phyloP scores from a whole-genome alignment of 2,329 filamentous ascomycete species.

The Bipolaris cookei region DNA sequence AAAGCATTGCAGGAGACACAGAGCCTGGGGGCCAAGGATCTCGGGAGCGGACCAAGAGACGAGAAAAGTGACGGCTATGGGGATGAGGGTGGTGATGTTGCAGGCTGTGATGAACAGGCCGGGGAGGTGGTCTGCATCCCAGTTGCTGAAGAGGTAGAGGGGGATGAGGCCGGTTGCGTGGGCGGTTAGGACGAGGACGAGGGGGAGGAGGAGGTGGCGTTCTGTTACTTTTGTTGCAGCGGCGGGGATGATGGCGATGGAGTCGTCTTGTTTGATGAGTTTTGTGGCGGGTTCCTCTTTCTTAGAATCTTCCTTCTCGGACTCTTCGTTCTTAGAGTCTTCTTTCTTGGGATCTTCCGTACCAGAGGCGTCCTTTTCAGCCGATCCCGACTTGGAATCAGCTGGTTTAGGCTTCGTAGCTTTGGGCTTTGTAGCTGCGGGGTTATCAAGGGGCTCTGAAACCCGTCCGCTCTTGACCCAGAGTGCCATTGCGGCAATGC shows the following conservation, averaged over 20 bases:
- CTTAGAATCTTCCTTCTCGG: background rate
- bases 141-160: conserved; percentile 83
- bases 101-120: conserved; percentile 40
- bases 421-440: conserved; percentile 31
- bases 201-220: conserved; percentile 73
- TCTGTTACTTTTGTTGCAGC: conserved; percentile 56
- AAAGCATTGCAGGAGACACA: conserved; percentile 83
- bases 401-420: conserved; percentile 64
- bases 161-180: conserved; percentile 82
- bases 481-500: conserved; percentile 90
- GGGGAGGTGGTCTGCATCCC: conserved; percentile 58
- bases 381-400: background rate
- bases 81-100: conserved; percentile 44
- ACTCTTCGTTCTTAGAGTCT: conserved; percentile 44
- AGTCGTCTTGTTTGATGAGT: conserved; percentile 46
- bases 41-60: conserved; percentile 43
- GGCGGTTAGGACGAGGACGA: conserved; percentile 72
- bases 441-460: conserved; percentile 27
- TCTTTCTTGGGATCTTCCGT: conserved; percentile 11
- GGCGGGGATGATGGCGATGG: conserved; percentile 49
- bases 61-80: conserved; percentile 37
- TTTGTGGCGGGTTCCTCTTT: conserved; percentile 15
- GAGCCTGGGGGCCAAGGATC: conserved; percentile 69
- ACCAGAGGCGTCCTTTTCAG: background rate
- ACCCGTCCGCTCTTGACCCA: conserved; percentile 82